Conservation (phyloP, 441 rosid genomes). For the Gossypium davidsonii region DNA sequence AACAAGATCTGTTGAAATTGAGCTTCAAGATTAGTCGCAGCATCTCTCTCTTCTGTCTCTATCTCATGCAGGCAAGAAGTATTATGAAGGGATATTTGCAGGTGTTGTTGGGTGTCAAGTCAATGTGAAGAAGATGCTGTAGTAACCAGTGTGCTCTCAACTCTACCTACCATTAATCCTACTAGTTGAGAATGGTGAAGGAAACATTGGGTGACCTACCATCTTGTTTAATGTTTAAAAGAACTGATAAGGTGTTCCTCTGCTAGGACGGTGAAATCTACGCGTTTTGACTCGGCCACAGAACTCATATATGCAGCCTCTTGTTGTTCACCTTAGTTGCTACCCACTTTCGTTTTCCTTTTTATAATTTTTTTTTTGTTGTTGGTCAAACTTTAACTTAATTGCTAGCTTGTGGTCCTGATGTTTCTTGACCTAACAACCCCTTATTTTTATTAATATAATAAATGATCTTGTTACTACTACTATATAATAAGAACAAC, state of each 20-base stretch:
- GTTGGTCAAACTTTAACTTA: neutral
- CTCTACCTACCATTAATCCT: neutral
- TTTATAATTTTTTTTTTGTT: neutral
- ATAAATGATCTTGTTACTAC: neutral
- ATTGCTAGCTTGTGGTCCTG: neutral
- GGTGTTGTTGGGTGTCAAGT: neutral
- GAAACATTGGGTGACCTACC: neutral
- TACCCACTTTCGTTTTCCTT: neutral
- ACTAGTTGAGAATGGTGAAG: neutral
- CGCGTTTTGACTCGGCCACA: neutral
- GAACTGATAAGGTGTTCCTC: neutral
- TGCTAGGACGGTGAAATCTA: neutral
- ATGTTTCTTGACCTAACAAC: neutral
- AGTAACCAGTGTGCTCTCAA: neutral
- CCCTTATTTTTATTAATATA: neutral
- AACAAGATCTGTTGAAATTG: neutral
- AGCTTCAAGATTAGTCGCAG: neutral
- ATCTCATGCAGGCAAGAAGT: neutral
- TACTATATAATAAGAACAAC: no score
- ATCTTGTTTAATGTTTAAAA: neutral
- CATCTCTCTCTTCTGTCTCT: neutral
- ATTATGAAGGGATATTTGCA: neutral
- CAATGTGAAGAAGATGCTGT: neutral
- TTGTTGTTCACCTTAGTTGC: neutral
- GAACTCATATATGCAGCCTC: neutral